A percentile compares a stretch with the other conserved stretches of the same genome.
These are phyloP conservation scores for Venustampulla echinocandica DNA, from an alignment of 495 filamentous ascomycete genomes.

Conservation along the genomic window DNA sequence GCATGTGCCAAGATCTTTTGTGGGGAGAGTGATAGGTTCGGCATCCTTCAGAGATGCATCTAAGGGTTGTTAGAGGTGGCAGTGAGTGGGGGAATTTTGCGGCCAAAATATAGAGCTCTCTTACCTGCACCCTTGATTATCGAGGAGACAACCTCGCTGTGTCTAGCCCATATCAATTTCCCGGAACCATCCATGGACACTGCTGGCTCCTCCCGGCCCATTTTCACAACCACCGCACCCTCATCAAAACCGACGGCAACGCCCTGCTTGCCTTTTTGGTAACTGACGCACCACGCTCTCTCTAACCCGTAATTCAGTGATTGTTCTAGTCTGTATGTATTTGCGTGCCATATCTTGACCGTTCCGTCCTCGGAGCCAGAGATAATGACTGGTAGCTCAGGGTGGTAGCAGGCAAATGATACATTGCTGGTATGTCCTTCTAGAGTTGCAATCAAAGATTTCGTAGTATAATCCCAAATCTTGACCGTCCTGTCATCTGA, in stretches of 20 bases:
- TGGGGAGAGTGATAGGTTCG: conserved; percentile 71
- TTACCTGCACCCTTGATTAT: conserved; percentile 82
- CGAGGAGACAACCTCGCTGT: conserved; percentile 87
- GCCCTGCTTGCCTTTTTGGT: conserved; percentile 87
- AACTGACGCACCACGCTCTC: conserved; percentile 93
- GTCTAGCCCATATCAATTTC: conserved; percentile 91
- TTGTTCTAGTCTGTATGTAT: conserved; percentile 91
- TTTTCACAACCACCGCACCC: conserved; percentile 93
- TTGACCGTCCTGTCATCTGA: conserved; percentile 92
- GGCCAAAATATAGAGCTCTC: conserved; percentile 9
- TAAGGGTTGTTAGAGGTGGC: conserved; percentile 6
- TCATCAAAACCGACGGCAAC: conserved; percentile 97
- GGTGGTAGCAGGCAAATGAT: conserved; percentile 98
- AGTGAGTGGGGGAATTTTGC: background rate
- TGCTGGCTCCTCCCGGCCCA: conserved; percentile 93
- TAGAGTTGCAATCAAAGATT: conserved; percentile 89
- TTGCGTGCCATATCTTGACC: conserved; percentile 97
- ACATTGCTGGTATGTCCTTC: conserved; percentile 98
- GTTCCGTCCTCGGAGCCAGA: conserved; percentile 98
- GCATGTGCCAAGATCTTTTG: conserved; percentile 90
- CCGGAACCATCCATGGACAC: conserved; percentile 94
- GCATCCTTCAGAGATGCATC: conserved; percentile 81
- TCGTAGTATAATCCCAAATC: conserved; percentile 98
- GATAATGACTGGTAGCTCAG: conserved; percentile 93
- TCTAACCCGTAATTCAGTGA: conserved; percentile 92